Evolutionary conservation across 768 basidiomycete species (phyloP).

Genomic region (Podaxis carcinomalis): DNA sequence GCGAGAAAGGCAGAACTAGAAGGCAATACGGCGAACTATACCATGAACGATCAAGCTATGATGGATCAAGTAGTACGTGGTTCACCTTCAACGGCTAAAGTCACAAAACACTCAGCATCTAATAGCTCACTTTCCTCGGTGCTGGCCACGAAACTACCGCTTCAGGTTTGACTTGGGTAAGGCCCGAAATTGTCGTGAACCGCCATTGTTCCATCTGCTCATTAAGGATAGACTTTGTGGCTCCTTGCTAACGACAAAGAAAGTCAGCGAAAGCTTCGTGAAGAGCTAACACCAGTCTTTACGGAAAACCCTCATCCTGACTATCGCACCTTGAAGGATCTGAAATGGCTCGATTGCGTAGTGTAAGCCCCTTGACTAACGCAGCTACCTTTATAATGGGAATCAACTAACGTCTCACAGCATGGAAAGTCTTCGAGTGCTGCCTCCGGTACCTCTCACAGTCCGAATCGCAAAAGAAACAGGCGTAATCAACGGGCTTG

Average conservation of each 20-base stretch:
- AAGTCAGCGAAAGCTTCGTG: conserved; percentile 46
- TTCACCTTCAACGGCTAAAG: background rate
- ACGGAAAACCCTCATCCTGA: conserved; percentile 27
- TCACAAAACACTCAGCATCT: background rate
- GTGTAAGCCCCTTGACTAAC: conserved; percentile 22
- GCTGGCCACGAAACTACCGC: conserved; percentile 46
- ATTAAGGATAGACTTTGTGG: conserved; percentile 39
- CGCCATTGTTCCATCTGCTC: background rate
- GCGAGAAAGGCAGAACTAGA: conserved; percentile 27
- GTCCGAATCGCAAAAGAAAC: conserved; percentile 33
- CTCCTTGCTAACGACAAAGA: conserved; percentile 47
- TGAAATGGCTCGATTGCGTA: conserved; percentile 36
- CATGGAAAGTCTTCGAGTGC: conserved; percentile 37
- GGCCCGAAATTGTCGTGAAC: background rate
- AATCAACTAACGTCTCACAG: conserved; percentile 16
- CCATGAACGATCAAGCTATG: conserved; percentile 33
- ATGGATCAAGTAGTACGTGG: conserved; percentile 34
- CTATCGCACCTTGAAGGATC: conserved; percentile 35
- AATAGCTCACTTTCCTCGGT: conserved; percentile 42
- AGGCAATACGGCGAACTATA: conserved; percentile 21
- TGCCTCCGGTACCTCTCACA: conserved; percentile 37
- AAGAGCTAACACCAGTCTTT: conserved; percentile 43
- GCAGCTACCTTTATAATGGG: background rate
- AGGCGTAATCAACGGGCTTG: conserved; percentile 35
- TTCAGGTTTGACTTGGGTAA: conserved; percentile 45